phyloP scores from a whole-genome alignment of 192 early-diverging fungal species.

The Mortierella alpina region DNA sequence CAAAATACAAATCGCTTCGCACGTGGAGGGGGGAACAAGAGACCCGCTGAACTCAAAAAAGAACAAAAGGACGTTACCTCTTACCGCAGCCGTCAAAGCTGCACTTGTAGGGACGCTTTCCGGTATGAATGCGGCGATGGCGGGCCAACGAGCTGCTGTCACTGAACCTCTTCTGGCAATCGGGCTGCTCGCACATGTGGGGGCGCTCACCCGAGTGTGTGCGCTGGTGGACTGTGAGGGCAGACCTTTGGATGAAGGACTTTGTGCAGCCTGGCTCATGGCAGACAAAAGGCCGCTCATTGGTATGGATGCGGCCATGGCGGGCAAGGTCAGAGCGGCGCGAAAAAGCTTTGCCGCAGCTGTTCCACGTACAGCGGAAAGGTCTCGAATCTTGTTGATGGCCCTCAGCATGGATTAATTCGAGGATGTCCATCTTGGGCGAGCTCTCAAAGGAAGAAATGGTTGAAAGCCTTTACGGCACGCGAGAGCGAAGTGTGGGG shows the following conservation, averaged over 20 bases:
- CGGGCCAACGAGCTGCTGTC: conserved; percentile 82
- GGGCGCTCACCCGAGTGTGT: conserved; percentile 84
- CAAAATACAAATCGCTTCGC: neutral
- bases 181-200: conserved; percentile 73
- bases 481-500: too few relatives aligned
- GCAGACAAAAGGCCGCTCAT: conserved; percentile 83
- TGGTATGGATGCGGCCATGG: conserved; percentile 84
- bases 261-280: conserved; percentile 74
- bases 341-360: conserved; percentile 78
- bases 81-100: conserved; percentile 57
- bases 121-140: conserved; percentile 75
- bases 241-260: conserved; percentile 85
- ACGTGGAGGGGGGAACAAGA: neutral
- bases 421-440: conserved; percentile 67
- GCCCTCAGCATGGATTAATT: conserved; percentile 61
- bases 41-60: neutral
- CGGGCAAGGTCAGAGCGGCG: conserved; percentile 78
- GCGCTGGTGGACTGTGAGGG: conserved; percentile 82
- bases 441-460: conserved; percentile 30
- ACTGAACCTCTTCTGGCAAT: conserved; percentile 82
- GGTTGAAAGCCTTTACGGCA: conserved; percentile 25
- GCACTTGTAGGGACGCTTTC: conserved; percentile 77
- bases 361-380: conserved; percentile 66
- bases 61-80: conserved; percentile 34
- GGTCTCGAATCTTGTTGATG: conserved; percentile 59